These are phyloP conservation scores for Cladochytrium replicatum DNA, from an alignment of 192 early-diverging fungal genomes.

Conservation along the genomic window DNA sequence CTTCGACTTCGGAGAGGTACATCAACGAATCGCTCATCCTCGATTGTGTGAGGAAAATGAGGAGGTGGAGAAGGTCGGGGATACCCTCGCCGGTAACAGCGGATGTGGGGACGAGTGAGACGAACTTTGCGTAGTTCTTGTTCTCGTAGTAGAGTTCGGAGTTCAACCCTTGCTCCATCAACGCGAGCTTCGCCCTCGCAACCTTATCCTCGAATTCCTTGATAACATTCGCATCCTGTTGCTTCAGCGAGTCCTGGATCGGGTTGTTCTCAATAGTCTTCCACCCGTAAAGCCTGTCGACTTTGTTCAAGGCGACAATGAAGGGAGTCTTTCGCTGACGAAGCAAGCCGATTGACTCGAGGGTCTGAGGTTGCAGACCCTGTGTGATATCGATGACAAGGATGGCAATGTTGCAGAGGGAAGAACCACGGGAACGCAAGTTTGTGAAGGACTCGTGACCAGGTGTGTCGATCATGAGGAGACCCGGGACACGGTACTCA, in stretches of 20 bases:
- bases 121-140: conserved; percentile 87
- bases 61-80: conserved; percentile 88
- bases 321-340: conserved; percentile 93
- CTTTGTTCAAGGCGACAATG: conserved; percentile 98
- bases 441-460: conserved; percentile 99
- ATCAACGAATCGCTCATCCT: conserved; percentile 91
- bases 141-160: conserved; percentile 89
- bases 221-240: conserved; percentile 62
- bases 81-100: conserved; percentile 98
- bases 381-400: conserved; percentile 99
- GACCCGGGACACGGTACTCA: conserved; percentile 81
- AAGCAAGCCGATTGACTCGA: conserved; percentile 87
- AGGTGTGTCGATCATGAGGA: conserved; percentile 97
- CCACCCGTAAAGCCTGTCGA: conserved; percentile 95
- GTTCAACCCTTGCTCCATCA: conserved; percentile 97
- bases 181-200: conserved; percentile 63
- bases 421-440: conserved; percentile 88
- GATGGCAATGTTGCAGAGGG: conserved; percentile 98
- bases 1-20: conserved; percentile 93
- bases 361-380: conserved; percentile 95
- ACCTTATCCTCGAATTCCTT: conserved; percentile 82
- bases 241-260: conserved; percentile 64
- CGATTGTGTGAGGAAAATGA: conserved; percentile 85
- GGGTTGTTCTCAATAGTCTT: conserved; percentile 70
- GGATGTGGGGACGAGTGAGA: conserved; percentile 94